A percentile compares a stretch with the other conserved stretches of the same genome.
These are phyloP conservation scores for Arxiozyma heterogenica DNA, from an alignment of 1,139 yeast genomes.

Conservation along the genomic window DNA sequence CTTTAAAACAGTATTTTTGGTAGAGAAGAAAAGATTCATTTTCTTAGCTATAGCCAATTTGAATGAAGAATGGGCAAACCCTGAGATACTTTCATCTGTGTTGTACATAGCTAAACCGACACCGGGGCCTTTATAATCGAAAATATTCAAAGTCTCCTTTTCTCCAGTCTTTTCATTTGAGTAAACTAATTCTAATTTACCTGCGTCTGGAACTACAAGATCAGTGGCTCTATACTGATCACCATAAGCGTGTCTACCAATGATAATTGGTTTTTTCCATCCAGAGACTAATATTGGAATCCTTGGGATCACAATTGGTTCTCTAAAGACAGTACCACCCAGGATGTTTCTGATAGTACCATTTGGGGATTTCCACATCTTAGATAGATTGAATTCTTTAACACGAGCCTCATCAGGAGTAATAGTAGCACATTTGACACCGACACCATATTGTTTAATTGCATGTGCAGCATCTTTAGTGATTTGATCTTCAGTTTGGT, in stretches of 20 bases:
- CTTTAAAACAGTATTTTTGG: constrained; percentile 74
- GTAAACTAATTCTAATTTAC: constrained; percentile 56
- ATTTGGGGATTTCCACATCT: constrained; percentile 83
- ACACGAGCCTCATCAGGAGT: constrained; percentile 82
- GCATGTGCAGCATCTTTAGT: constrained; percentile 72
- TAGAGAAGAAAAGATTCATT: constrained; percentile 60
- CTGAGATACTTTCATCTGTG: constrained; percentile 69
- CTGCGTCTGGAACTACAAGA: constrained; percentile 57
- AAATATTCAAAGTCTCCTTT: constrained; percentile 44
- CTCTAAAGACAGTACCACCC: constrained; percentile 80
- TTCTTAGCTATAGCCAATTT: constrained; percentile 60
- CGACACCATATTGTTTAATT: constrained; percentile 66
- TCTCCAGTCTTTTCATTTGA: constrained; percentile 44
- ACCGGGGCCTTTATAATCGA: constrained; percentile 52
- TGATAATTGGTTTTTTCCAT: constrained; percentile 75
- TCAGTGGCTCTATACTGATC: constrained; percentile 81
- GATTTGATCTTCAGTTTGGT: constrained; percentile 61
- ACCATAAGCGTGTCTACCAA: constrained; percentile 81
- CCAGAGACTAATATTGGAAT: constrained; percentile 69
- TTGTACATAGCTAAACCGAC: constrained; percentile 78
- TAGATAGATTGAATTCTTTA: constrained; percentile 60
- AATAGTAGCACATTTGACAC: constrained; percentile 78
- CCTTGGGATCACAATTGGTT: constrained; percentile 68
- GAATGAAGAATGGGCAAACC: constrained; percentile 73
- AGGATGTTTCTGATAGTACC: constrained; percentile 76